Evolutionary conservation across 257 asterid species (phyloP), one percentile per base, ranked within the genome.

Genomic region (Fraxinus excelsior): DNA sequence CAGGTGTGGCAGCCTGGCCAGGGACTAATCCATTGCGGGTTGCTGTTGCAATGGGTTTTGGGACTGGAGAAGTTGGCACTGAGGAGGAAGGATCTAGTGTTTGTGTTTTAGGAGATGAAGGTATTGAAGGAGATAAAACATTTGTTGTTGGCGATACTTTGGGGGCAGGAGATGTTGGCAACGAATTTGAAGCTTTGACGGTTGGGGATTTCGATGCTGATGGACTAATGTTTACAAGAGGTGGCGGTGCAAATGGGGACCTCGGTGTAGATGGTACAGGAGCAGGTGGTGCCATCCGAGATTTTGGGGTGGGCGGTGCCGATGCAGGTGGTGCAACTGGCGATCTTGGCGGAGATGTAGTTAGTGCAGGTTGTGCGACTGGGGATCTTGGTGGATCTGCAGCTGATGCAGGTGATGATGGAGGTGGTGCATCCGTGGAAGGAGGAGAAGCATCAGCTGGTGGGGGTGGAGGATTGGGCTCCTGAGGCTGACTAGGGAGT

Each of bases 71-170:
- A 34, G 69, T 23, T 46, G 79, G 78, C 65, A 67, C 23, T 46
- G 85, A 72, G 25, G 89, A 71, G 19, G 85, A 80, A 64, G 84
- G 65, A 26, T 77, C 80, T 31, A 12, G 77, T 60, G 78, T 23
- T 74, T 35, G 71, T 37, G 75, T 40, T 77, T 71, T 67, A 66
- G 82, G 90, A 72, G 86, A 76, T 56, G 65, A 51, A 51, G 60
- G 60, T 14, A 51, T 18, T 19, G 23, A 16, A 51, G 23, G 62
- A 37, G 82, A 46, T 42, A 51, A 51, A 5, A 14, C 67, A 64
- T 65, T 70, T 29, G 72, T 40, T 68, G 60, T 60, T 62, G 25
- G 62, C 62, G 68, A 73, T 71, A 74, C 34, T 72, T 75, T 77
- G 18, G 81, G 28, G 16, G 26, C 56, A 0, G 74, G 82, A 46